A percentile compares a stretch with the other conserved stretches of the same genome.
Conservation (phyloP, 2,329 filamentous ascomycete genomes). For the Xylariaceae sp. region DNA sequence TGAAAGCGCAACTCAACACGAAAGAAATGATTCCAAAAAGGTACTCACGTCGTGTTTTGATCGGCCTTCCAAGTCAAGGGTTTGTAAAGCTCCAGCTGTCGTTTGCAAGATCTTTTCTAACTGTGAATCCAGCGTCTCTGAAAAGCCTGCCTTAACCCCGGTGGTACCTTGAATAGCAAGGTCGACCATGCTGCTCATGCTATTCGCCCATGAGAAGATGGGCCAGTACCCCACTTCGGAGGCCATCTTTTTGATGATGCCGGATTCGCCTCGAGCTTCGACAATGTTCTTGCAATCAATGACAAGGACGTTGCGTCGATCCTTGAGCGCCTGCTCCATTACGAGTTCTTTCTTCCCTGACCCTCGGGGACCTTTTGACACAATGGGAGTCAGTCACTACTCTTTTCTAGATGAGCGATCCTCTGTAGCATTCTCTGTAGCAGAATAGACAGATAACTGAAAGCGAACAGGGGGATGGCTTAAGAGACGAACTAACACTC, state of each 20-base stretch:
- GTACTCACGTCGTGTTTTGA: conserved; percentile 72
- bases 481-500: no score
- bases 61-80: conserved; percentile 68
- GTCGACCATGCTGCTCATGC: conserved; percentile 86
- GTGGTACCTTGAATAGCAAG: conserved; percentile 91
- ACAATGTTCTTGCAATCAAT: conserved; percentile 93
- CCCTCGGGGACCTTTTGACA: conserved; percentile 63
- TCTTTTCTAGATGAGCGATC: no score
- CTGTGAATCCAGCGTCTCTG: conserved; percentile 86
- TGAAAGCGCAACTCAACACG: no score
- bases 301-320: conserved; percentile 73
- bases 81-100: conserved; percentile 73
- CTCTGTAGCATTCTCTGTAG: no score
- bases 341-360: conserved; percentile 89
- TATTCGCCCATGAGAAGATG: conserved; percentile 96
- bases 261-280: conserved; percentile 83
- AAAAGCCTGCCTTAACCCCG: conserved; percentile 91
- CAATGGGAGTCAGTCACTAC: no score
- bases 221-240: conserved; percentile 84
- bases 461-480: no score
- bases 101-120: conserved; percentile 86
- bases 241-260: conserved; percentile 80
- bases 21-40: no score
- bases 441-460: no score
- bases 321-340: conserved; percentile 76